Conservation (phyloP, 164 flowering plant genomes). For the Umbilicus rupestris region DNA sequence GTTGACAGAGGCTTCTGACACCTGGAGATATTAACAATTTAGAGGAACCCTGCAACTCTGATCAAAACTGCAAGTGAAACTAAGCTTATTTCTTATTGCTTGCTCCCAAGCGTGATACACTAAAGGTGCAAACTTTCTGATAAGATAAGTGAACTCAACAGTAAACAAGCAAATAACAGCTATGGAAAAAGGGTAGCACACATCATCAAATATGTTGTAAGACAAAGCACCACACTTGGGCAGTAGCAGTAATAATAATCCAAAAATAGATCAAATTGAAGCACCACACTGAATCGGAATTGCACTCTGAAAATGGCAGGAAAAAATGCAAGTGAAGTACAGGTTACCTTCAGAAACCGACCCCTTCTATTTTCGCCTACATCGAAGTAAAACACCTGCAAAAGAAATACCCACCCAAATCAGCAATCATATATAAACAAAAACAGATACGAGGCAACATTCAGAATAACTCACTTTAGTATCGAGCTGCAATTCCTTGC, state of each 20-base stretch:
- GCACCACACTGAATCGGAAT: background rate
- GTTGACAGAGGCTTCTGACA: slow-evolving; percentile 94
- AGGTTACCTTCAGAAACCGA: slow-evolving; percentile 76
- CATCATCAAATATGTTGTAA: background rate
- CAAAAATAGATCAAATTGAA: background rate
- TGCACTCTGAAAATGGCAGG: background rate
- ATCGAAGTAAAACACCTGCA: slow-evolving; percentile 90
- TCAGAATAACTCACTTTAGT: slow-evolving; percentile 34
- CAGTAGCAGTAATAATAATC: background rate
- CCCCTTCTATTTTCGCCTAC: slow-evolving; percentile 94
- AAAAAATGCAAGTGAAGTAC: background rate
- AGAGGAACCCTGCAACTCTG: background rate
- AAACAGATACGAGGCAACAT: background rate
- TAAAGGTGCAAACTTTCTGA: background rate
- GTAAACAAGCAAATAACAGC: background rate
- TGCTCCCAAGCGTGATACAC: background rate
- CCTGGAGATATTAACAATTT: slow-evolving; percentile 31
- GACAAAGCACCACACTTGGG: background rate
- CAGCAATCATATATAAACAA: background rate
- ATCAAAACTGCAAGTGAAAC: background rate
- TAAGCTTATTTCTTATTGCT: background rate
- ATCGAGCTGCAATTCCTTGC: slow-evolving; percentile 97
- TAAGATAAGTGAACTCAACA: background rate
- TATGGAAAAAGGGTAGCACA: background rate
- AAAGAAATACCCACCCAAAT: slow-evolving; percentile 1